Percentiles rank a stretch among this genome's conserved stretches.
Conservation (phyloP, 2,329 filamentous ascomycete species). For the Paecilomyces formosus region DNA sequence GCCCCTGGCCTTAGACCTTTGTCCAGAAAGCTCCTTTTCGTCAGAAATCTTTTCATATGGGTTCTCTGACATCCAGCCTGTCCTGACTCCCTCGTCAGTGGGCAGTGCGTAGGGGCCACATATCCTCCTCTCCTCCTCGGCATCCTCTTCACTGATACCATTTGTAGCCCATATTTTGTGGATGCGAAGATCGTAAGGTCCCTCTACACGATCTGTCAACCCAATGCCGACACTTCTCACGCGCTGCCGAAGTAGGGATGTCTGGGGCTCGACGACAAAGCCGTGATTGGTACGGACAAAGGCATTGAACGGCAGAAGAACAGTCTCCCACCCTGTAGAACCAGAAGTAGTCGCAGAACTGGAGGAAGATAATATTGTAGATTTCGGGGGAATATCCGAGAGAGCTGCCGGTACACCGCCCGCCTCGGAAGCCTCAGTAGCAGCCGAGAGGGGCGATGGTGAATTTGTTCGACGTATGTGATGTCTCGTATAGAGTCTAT, state of each 20-base stretch:
- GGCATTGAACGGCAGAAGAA: constrained; percentile 82
- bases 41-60: constrained; percentile 8
- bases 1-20: not conserved
- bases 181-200: constrained; percentile 79
- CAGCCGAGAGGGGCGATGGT: constrained; percentile 7
- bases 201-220: constrained; percentile 79
- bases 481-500: constrained; percentile 60
- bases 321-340: constrained; percentile 87
- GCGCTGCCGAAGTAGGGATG: constrained; percentile 78
- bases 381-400: constrained; percentile 29
- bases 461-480: constrained; percentile 23
- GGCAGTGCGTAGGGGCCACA: constrained; percentile 32
- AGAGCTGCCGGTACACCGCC: constrained; percentile 25
- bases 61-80: constrained; percentile 26
- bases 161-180: constrained; percentile 91
- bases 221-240: constrained; percentile 81
- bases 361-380: constrained; percentile 25
- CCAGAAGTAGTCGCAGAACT: constrained; percentile 46
- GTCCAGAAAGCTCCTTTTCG: not conserved
- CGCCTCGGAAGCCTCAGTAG: constrained; percentile 12
- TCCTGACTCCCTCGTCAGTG: constrained; percentile 26
- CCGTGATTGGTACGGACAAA: constrained; percentile 95
- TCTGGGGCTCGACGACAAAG: constrained; percentile 85
- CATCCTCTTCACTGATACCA: constrained; percentile 37
- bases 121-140: constrained; percentile 33